These are phyloP conservation scores for Geotrichum candidum DNA, from an alignment of 1,139 yeast genomes.

Conservation along the genomic window DNA sequence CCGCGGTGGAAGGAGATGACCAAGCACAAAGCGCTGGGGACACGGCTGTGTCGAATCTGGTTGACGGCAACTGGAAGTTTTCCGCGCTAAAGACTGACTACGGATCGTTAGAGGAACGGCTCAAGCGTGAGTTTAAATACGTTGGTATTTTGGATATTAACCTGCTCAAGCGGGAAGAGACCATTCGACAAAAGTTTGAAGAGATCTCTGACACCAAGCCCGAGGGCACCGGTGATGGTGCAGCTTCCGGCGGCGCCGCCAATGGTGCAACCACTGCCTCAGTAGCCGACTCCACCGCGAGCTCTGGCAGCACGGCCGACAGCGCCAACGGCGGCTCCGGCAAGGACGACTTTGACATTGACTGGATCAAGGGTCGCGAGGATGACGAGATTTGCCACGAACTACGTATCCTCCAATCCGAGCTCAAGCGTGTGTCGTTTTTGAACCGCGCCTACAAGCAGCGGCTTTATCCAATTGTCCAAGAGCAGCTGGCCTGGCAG, in stretches of 20 bases:
- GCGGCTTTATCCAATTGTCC: conserved; percentile 64
- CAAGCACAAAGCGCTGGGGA: conserved; percentile 16
- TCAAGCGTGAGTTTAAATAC: conserved; percentile 79
- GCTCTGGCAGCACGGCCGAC: background rate
- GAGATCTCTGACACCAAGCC: background rate
- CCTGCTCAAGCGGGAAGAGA: conserved; percentile 30
- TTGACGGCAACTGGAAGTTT: conserved; percentile 39
- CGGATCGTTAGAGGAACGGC: conserved; percentile 74
- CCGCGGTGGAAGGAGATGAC: conserved; percentile 6
- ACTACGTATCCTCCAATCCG: conserved; percentile 63
- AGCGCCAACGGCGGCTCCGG: conserved; percentile 18
- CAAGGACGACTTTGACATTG: conserved; percentile 43
- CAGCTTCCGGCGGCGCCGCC: background rate
- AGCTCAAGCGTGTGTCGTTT: conserved; percentile 55
- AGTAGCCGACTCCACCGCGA: background rate
- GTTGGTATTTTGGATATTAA: conserved; percentile 74
- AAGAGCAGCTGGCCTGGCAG: conserved; percentile 91
- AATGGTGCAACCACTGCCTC: background rate
- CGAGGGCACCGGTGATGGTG: background rate
- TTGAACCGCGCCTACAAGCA: conserved; percentile 66
- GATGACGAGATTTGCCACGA: conserved; percentile 94
- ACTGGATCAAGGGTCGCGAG: conserved; percentile 77
- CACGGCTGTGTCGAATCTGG: conserved; percentile 20
- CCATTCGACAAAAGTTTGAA: conserved; percentile 32
- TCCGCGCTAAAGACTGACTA: conserved; percentile 56